Evolutionary conservation across 1,284 basidiomycete species (phyloP).

Genomic region (Malassezia nana): DNA sequence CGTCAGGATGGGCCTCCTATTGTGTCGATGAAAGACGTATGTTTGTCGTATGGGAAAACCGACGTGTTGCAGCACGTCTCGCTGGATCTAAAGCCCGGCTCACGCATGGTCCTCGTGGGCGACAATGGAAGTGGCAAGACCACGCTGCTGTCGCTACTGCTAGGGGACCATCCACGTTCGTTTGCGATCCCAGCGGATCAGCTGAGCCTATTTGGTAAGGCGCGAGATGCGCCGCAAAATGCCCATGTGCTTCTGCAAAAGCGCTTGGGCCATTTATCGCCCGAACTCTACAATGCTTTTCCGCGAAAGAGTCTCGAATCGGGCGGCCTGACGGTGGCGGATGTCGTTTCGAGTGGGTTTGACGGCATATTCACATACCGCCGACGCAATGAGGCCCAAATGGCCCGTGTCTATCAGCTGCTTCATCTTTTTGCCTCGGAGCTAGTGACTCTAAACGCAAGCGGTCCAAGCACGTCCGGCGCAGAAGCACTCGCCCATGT

Average conservation of each 20-base stretch:
- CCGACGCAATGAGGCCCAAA: constrained; percentile 14
- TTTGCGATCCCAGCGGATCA: constrained; percentile 54
- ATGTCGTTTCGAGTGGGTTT: constrained; percentile 37
- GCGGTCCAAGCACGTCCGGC: neutral
- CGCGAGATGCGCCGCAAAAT: constrained; percentile 34
- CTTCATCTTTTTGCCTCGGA: constrained; percentile 26
- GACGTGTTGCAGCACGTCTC: constrained; percentile 51
- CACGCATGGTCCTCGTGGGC: constrained; percentile 47
- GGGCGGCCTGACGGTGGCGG: constrained; percentile 34
- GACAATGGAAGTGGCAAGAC: constrained; percentile 69
- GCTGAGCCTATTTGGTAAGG: constrained; percentile 28
- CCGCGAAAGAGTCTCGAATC: constrained; percentile 51
- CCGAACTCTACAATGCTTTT: constrained; percentile 83
- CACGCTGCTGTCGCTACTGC: constrained; percentile 78
- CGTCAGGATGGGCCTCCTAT: constrained; percentile 50
- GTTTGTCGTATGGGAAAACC: constrained; percentile 62
- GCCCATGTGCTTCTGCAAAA: constrained; percentile 28
- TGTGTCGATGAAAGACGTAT: constrained; percentile 59
- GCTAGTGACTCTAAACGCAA: constrained; percentile 4
- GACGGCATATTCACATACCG: constrained; percentile 34
- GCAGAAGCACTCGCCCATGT: constrained; percentile 12
- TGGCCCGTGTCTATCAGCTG: constrained; percentile 18
- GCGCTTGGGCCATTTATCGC: constrained; percentile 62
- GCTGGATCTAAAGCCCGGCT: constrained; percentile 24
- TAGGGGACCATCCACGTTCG: constrained; percentile 88